Percentiles rank a stretch among this genome's conserved stretches.
These are phyloP conservation scores for Pistacia vera DNA, from an alignment of 345 rosid species.

Conservation along the genomic window DNA sequence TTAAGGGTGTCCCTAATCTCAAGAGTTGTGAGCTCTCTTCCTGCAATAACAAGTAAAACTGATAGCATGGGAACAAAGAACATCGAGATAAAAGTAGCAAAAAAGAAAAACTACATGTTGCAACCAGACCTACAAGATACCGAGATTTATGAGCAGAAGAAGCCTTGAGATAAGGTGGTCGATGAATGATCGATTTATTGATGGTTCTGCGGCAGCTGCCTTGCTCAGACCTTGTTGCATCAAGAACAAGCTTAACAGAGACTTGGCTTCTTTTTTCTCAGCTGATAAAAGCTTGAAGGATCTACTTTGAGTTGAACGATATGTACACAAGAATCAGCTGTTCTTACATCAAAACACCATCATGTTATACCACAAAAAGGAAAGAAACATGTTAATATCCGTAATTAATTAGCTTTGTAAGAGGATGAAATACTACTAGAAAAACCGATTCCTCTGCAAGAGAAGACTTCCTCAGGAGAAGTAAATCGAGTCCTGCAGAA, in stretches of 20 bases:
- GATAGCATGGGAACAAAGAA: background rate
- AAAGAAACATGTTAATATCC: background rate
- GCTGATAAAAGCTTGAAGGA: constrained; percentile 29
- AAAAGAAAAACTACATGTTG: background rate
- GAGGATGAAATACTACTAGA: background rate
- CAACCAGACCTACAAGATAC: constrained; percentile 54
- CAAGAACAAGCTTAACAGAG: too few relatives aligned
- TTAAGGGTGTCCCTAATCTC: constrained; percentile 23
- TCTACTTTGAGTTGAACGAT: constrained; percentile 26
- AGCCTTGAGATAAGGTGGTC: constrained; percentile 49
- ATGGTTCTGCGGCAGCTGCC: too few relatives aligned
- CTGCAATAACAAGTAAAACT: background rate
- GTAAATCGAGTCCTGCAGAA: constrained; percentile 24
- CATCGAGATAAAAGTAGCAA: background rate
- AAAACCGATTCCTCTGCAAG: constrained; percentile 27
- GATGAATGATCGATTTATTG: constrained; percentile 38
- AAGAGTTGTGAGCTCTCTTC: constrained; percentile 42
- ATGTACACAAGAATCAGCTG: constrained; percentile 35
- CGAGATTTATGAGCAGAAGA: constrained; percentile 49
- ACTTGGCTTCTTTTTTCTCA: constrained; percentile 22
- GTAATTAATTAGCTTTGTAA: background rate
- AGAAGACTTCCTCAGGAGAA: constrained; percentile 26
- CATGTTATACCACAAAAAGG: background rate
- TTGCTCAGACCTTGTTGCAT: too few relatives aligned
- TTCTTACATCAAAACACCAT: background rate